These are phyloP conservation scores for Veloboletus limbatus DNA, from an alignment of 1,284 basidiomycete species.

Conservation along the genomic window DNA sequence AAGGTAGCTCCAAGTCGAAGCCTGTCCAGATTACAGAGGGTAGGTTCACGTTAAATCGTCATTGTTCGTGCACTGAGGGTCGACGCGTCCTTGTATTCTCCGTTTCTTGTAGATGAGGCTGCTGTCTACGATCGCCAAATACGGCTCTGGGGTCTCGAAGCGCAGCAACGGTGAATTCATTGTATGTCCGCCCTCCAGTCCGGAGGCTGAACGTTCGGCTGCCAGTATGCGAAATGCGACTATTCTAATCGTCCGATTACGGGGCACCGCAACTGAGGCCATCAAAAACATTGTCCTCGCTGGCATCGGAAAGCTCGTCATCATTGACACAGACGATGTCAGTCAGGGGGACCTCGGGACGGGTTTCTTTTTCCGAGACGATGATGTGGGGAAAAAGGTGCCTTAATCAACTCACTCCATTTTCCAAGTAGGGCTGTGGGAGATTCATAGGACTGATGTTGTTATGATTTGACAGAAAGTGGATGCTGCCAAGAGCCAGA, in stretches of 20 bases:
- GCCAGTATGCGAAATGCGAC: conserved; percentile 90
- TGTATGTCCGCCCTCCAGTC: neutral
- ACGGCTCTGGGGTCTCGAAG: conserved; percentile 95
- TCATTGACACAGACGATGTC: conserved; percentile 63
- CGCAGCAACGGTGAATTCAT: conserved; percentile 79
- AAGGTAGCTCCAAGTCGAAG: conserved; percentile 26
- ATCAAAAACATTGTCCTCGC: conserved; percentile 92
- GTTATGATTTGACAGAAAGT: conserved; percentile 58
- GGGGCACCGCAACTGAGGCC: conserved; percentile 89
- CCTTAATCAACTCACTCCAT: conserved; percentile 16
- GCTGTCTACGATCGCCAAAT: conserved; percentile 96
- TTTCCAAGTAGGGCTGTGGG: conserved; percentile 34
- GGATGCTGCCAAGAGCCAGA: conserved; percentile 77
- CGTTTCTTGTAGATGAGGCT: conserved; percentile 60
- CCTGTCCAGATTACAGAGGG: conserved; percentile 37
- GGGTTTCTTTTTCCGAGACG: conserved; percentile 92
- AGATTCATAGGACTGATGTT: conserved; percentile 37
- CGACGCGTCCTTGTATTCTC: neutral
- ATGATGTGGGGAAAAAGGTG: conserved; percentile 88
- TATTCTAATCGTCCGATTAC: conserved; percentile 80
- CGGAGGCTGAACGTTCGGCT: conserved; percentile 5
- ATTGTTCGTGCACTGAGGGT: conserved; percentile 3
- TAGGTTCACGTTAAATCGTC: conserved; percentile 7
- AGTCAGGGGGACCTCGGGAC: conserved; percentile 81
- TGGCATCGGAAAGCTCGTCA: conserved; percentile 70